Evolutionary conservation across 192 early-diverging fungal genomes (phyloP), one percentile per base, ranked within the genome.

Genomic region (Umbelopsis isabellina): DNA sequence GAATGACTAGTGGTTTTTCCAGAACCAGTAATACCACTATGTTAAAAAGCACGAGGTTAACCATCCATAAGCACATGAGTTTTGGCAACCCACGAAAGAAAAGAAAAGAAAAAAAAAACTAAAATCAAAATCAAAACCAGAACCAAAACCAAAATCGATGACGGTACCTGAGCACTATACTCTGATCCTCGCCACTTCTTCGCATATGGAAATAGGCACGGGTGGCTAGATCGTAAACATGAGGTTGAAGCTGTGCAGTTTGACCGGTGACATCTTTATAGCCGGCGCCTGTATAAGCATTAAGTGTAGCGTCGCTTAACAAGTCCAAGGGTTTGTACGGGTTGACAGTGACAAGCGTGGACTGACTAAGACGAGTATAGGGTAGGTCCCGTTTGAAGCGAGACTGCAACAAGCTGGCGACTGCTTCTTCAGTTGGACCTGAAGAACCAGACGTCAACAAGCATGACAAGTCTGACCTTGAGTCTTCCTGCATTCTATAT

Each of bases 1-100:
- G 83, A 78, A 30, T 87, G 82, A 10, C 88, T 82, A 30, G 88
- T 86, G 1, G 94, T 86, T 72, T 98, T 98, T 61, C 96, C 95
- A 33, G 90, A 90, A 21, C 95, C 96, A 47, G 87, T 86, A 66
- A 94, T 89, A 51, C 96, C 96, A 70, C 93, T 94, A 65, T 30
- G 22, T 30, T 51, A 33, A 49, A 49, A 35, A 68, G 20, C 2
- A 49, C 66, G 37, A 11, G 30, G 46, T 22, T 18, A 53, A 25
- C 20, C 25, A 65, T 30, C n/a, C 30, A 46, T n/a, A 45, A 23
- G 46, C 18, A 61, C 33, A 51, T 10, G 37, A 41, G 37, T 41
- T 41, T 5, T 41, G 2, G 37, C 37, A 41, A 41, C 37, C 27
- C 27, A 30, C n/a, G 27, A 67, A 46, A 55, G 22, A 70, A 48